Conservation (phyloP, 306 rosid genomes). For the Begonia peltatifolia region DNA sequence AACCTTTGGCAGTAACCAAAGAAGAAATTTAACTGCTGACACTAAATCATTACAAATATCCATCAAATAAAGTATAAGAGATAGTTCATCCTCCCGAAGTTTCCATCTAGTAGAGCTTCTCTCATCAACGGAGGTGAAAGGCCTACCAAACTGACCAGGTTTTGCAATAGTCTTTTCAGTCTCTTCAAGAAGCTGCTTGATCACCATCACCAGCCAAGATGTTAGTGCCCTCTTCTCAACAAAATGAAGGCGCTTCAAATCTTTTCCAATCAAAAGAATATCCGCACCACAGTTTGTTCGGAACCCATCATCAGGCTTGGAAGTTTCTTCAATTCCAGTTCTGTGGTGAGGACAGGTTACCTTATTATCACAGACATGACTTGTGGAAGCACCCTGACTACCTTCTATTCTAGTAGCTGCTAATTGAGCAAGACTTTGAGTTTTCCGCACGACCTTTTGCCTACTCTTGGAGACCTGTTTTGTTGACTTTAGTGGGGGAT, state of each 20-base stretch:
- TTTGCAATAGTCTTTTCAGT: constrained; percentile 43
- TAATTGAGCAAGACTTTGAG: constrained; percentile 76
- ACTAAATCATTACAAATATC: constrained; percentile 71
- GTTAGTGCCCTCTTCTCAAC: constrained; percentile 67
- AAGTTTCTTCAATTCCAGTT: constrained; percentile 42
- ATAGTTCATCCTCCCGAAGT: constrained; percentile 84
- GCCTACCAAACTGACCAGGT: constrained; percentile 66
- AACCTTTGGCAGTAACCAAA: constrained; percentile 89
- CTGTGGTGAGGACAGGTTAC: constrained; percentile 75
- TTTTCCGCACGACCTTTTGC: constrained; percentile 63
- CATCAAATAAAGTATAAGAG: constrained; percentile 56
- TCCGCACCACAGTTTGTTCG: constrained; percentile 29
- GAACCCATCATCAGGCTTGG: constrained; percentile 37
- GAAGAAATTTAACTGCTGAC: constrained; percentile 65
- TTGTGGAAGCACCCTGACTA: constrained; percentile 95
- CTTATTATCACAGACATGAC: constrained; percentile 82
- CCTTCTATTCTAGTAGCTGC: constrained; percentile 90
- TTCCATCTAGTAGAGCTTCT: constrained; percentile 57
- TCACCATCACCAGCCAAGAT: constrained; percentile 53
- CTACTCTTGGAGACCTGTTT: constrained; percentile 63
- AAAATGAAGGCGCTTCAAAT: constrained; percentile 49
- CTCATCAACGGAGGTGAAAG: constrained; percentile 45
- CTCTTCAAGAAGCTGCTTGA: constrained; percentile 57
- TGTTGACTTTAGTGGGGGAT: constrained; percentile 46
- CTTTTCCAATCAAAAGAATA: constrained; percentile 59